Percentiles rank a stretch among this genome's conserved stretches.
Conservation (phyloP, 2,329 filamentous ascomycete species). For the Aspergillus ochraceoroseus region DNA sequence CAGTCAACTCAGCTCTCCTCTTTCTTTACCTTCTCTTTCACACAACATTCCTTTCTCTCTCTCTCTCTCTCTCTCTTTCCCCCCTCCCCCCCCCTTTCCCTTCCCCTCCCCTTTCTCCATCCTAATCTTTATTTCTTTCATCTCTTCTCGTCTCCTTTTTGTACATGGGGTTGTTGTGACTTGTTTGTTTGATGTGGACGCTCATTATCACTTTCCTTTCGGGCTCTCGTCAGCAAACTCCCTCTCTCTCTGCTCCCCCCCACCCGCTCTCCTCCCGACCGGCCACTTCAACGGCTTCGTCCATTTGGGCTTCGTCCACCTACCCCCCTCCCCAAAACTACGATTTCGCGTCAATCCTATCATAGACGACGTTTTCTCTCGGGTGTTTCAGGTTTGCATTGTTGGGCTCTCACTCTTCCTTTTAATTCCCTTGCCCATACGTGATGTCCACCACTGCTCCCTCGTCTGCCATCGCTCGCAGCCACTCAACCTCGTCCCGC, state of each 20-base stretch:
- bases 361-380: constrained; percentile 11
- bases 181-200: constrained; percentile 14
- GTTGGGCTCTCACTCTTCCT: constrained; percentile 9
- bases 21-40: constrained; percentile 2
- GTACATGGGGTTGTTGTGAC: constrained; percentile 19
- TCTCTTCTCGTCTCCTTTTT: not conserved
- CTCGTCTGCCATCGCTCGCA: constrained; percentile 47
- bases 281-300: constrained; percentile 13
- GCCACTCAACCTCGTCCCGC: constrained; percentile 47
- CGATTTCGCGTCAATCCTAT: too few species aligned
- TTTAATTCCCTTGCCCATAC: constrained; percentile 15
- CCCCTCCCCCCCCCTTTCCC: too few species aligned
- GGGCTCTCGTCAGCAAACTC: constrained; percentile 24
- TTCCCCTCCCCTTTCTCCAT: constrained; percentile 1
- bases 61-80: constrained; percentile 5
- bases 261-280: constrained; percentile 22
- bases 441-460: constrained; percentile 46
- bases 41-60: constrained; percentile 10
- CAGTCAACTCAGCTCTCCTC: constrained; percentile 10
- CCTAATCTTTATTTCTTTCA: not conserved
- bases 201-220: constrained; percentile 18
- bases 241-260: constrained; percentile 13
- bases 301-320: constrained; percentile 15
- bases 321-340: constrained; percentile 13
- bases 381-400: constrained; percentile 13